Evolutionary conservation across 78 protist genomes (phyloP).

Genomic region (slime mould (Dictyostelium discoideum)): DNA sequence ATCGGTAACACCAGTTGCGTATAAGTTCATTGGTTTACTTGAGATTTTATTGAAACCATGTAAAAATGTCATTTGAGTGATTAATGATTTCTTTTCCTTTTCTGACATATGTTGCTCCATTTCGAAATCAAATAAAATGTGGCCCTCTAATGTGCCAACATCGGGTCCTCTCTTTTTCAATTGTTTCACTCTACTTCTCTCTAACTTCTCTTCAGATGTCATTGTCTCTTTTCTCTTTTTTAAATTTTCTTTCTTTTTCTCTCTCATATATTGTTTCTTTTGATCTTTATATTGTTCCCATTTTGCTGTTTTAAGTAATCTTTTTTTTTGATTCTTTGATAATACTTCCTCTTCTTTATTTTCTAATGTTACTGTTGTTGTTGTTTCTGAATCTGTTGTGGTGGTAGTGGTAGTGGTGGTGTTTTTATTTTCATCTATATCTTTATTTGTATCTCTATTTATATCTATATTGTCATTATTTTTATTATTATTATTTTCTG

Average conservation of each 20-base stretch:
- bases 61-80: conserved; percentile 49
- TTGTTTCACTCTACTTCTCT: not conserved
- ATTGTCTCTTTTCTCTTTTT: conserved; percentile 31
- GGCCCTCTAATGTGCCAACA: conserved; percentile 4
- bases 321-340: conserved; percentile 59
- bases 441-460: not conserved
- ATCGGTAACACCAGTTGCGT: conserved; percentile 1
- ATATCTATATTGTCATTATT: not conserved
- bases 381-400: not conserved
- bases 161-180: conserved; percentile 36
- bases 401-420: not conserved
- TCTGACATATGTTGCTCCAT: not conserved
- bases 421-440: not conserved
- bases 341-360: not conserved
- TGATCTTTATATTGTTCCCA: conserved; percentile 54
- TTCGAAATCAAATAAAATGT: conserved; percentile 39
- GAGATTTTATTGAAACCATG: conserved; percentile 35
- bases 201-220: conserved; percentile 32
- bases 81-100: conserved; percentile 15
- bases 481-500: not conserved
- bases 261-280: conserved; percentile 23
- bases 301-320: conserved; percentile 28
- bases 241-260: conserved; percentile 41
- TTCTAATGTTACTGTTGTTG: not conserved
- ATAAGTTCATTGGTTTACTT: conserved; percentile 24